These are phyloP conservation scores for Helicostylum pulchrum DNA, from an alignment of 192 early-diverging fungal species.

Conservation along the genomic window DNA sequence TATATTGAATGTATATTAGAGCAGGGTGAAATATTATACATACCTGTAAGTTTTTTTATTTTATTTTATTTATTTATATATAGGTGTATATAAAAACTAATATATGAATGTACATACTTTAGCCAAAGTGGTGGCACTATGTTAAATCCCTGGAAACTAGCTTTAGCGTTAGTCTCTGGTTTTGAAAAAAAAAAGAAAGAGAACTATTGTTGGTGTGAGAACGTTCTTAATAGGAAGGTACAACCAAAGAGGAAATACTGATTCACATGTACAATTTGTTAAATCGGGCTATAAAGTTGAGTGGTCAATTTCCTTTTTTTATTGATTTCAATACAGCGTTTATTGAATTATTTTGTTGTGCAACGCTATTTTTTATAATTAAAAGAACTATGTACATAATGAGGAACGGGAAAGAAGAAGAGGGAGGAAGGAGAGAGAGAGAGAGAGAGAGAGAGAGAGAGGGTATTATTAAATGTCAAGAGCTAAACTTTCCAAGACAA, in stretches of 20 bases:
- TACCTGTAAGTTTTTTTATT: conserved; percentile 61
- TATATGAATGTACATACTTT: conserved; percentile 2
- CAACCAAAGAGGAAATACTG: neutral
- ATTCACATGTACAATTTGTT: neutral
- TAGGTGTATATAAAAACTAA: neutral
- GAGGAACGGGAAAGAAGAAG: too few relatives aligned
- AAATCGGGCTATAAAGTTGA: neutral
- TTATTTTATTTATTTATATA: too few relatives aligned
- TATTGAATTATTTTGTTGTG: too few relatives aligned
- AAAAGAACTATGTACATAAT: too few relatives aligned
- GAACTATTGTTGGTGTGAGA: neutral
- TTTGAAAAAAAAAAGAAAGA: conserved; percentile 25
- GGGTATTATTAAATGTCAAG: conserved; percentile 6
- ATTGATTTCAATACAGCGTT: too few relatives aligned
- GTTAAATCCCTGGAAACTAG: conserved; percentile 71
- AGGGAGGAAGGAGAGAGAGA: too few relatives aligned
- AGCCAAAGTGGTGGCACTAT: conserved; percentile 90
- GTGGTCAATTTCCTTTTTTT: too few relatives aligned
- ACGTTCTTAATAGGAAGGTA: neutral
- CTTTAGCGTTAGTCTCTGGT: conserved; percentile 90
- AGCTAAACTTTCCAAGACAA: conserved; percentile 8
- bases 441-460: too few relatives aligned
- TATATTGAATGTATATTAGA: conserved; percentile 68
- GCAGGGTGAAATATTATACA: conserved; percentile 82
- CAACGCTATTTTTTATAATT: too few relatives aligned